Evolutionary conservation across 345 rosid species (phyloP).

Genomic region (Eucalyptus pauciflora): DNA sequence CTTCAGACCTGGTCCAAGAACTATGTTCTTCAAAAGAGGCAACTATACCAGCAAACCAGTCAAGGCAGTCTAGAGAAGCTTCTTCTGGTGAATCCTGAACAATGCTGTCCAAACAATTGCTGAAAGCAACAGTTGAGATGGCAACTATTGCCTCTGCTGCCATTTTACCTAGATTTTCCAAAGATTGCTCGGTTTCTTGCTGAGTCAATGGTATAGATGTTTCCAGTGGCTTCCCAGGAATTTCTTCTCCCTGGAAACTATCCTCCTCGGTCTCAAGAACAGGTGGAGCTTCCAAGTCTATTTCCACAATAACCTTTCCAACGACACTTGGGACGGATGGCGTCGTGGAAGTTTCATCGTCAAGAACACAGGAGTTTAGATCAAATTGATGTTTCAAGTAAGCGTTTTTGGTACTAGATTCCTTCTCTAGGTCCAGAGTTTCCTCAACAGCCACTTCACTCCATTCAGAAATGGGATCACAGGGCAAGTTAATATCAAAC

Average conservation of each 20-base stretch:
- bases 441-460: slow-evolving; percentile 21
- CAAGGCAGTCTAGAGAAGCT: slow-evolving; percentile 31
- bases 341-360: slow-evolving; percentile 48
- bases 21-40: slow-evolving; percentile 37
- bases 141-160: slow-evolving; percentile 82
- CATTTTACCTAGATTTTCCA: slow-evolving; percentile 26
- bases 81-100: slow-evolving; percentile 14
- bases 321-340: slow-evolving; percentile 9
- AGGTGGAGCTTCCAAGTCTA: slow-evolving; percentile 77
- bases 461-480: slow-evolving; percentile 35
- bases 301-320: slow-evolving; percentile 23
- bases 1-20: slow-evolving; percentile 27
- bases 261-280: slow-evolving; percentile 43
- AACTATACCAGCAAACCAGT: slow-evolving; percentile 70
- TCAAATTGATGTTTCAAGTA: slow-evolving; percentile 45
- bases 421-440: slow-evolving; percentile 13
- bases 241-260: slow-evolving; percentile 20
- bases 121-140: slow-evolving; percentile 29
- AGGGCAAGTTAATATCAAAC: slow-evolving; percentile 81
- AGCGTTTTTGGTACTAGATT: slow-evolving; percentile 15
- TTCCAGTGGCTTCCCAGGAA: slow-evolving; percentile 6
- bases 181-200: slow-evolving; percentile 7
- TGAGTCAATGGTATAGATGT: slow-evolving; percentile 4
- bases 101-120: slow-evolving; percentile 11
- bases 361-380: slow-evolving; percentile 51